Evolutionary conservation across 1,284 basidiomycete species (phyloP).

Genomic region (Moesziomyces sp.): DNA sequence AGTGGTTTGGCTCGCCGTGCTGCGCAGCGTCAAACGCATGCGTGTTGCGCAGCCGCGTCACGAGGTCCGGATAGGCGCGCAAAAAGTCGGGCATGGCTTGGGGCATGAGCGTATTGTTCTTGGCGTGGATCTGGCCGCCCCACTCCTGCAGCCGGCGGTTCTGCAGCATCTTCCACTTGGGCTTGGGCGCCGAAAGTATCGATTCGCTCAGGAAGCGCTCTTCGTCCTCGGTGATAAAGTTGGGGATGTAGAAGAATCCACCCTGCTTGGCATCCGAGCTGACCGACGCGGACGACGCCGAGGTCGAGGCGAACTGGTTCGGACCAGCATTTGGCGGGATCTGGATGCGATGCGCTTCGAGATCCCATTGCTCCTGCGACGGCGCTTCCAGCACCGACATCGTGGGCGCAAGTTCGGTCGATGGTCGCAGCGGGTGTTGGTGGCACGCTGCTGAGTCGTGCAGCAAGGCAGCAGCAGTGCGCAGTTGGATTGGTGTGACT

Average conservation of each 20-base stretch:
- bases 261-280: slow-evolving; percentile 9
- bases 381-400: slow-evolving; percentile 42
- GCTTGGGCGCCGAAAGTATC: slow-evolving; percentile 81
- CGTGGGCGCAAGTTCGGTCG: background rate
- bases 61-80: slow-evolving; percentile 75
- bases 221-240: slow-evolving; percentile 83
- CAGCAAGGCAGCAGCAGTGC: too few species aligned
- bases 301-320: slow-evolving; percentile 21
- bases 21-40: slow-evolving; percentile 75
- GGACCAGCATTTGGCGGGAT: slow-evolving; percentile 34
- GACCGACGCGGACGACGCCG: slow-evolving; percentile 3
- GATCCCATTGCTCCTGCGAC: slow-evolving; percentile 19
- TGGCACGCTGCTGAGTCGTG: background rate
- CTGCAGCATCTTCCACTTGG: slow-evolving; percentile 84
- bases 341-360: slow-evolving; percentile 23
- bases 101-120: slow-evolving; percentile 73
- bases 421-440: background rate
- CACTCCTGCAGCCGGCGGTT: slow-evolving; percentile 70
- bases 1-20: slow-evolving; percentile 81
- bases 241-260: slow-evolving; percentile 72
- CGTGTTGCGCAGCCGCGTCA: slow-evolving; percentile 74
- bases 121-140: slow-evolving; percentile 76
- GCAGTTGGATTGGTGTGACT: too few species aligned
- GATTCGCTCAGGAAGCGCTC: slow-evolving; percentile 76
- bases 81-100: slow-evolving; percentile 77